Evolutionary conservation across 2,329 filamentous ascomycete species (phyloP).

Genomic region (Teratosphaeria epicoccoides): DNA sequence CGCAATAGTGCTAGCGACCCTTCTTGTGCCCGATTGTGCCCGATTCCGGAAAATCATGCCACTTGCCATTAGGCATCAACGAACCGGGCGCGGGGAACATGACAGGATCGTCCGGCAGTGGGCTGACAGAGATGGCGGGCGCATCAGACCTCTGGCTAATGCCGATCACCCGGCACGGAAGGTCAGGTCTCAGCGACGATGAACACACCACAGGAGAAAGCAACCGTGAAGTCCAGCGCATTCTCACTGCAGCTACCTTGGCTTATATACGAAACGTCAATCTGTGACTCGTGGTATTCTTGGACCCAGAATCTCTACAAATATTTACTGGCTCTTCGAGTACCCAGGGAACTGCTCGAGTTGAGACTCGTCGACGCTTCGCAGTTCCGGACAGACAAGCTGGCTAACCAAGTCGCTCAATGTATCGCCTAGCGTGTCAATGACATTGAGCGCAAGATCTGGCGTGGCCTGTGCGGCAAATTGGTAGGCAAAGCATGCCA

Average conservation of each 20-base stretch:
- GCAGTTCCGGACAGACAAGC: constrained; percentile 20
- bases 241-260: background rate
- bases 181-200: too few species aligned
- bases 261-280: constrained; percentile 4
- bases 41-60: too few species aligned
- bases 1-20: too few species aligned
- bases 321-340: constrained; percentile 9
- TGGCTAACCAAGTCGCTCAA: constrained; percentile 9
- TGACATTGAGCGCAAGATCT: constrained; percentile 12
- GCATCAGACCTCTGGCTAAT: too few species aligned
- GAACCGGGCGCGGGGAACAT: too few species aligned
- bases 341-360: constrained; percentile 22
- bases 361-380: constrained; percentile 17
- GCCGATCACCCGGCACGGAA: too few species aligned
- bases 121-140: too few species aligned
- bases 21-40: too few species aligned
- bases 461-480: constrained; percentile 26
- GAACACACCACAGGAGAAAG: background rate
- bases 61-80: too few species aligned
- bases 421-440: constrained; percentile 5
- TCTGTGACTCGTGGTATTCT: too few species aligned
- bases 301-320: too few species aligned
- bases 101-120: too few species aligned
- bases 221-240: background rate
- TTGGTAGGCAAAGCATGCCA: constrained; percentile 28